Conservation (phyloP, 768 basidiomycete species). For the Amanita pallidorosea region DNA sequence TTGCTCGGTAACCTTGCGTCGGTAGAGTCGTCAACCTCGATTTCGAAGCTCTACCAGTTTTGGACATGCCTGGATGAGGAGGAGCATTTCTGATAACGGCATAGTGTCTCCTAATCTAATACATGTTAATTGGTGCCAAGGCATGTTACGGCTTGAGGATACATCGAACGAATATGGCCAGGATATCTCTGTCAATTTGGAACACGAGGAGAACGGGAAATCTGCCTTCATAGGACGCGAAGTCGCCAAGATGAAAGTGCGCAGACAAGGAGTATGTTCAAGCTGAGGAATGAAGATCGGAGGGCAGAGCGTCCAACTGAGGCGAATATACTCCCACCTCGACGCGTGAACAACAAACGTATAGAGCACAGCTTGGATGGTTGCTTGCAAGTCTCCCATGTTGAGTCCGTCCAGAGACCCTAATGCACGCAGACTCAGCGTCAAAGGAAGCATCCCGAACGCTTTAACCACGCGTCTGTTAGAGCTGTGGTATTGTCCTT, state of each 20-base stretch:
- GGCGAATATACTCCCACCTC: no score
- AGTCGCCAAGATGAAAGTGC: no score
- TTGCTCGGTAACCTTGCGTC: background rate
- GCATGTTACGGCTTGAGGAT: background rate
- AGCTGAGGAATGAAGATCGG: no score
- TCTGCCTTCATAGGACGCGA: no score
- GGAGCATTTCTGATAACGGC: background rate
- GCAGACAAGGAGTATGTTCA: no score
- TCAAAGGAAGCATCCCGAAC: background rate
- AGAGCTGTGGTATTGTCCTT: background rate
- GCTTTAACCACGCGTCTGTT: background rate
- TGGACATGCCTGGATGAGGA: background rate
- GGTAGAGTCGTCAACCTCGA: background rate
- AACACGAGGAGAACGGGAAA: background rate
- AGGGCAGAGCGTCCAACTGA: no score
- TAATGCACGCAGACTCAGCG: background rate
- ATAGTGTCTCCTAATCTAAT: background rate
- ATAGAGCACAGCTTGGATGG: background rate
- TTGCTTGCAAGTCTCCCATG: background rate
- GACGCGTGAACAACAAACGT: no score
- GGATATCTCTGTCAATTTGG: background rate
- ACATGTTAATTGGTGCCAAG: background rate
- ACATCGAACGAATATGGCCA: background rate
- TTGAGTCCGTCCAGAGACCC: background rate
- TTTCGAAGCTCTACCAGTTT: background rate